Evolutionary conservation across 371 early-diverging fungal species (phyloP).

Genomic region (Mortierella sp.): DNA sequence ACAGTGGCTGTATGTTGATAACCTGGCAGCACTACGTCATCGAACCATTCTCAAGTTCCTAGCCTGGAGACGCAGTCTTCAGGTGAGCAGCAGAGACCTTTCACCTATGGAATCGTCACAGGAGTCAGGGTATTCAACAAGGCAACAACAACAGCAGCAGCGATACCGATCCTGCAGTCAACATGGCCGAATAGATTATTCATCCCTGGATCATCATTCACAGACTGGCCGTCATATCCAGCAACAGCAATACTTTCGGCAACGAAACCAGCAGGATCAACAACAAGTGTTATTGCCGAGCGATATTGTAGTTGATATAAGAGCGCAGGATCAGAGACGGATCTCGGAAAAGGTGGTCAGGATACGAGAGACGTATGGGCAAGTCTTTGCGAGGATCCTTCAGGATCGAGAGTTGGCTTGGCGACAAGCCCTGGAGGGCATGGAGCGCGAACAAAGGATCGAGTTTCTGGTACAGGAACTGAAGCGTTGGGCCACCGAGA

Average conservation of each 20-base stretch:
- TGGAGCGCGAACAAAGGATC: conserved; percentile 43
- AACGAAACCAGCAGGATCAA: too few species aligned
- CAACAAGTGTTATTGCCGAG: conserved; percentile 7
- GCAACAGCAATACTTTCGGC: too few species aligned
- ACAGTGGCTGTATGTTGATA: conserved; percentile 22
- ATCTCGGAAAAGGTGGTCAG: conserved; percentile 11
- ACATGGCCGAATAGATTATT: background rate
- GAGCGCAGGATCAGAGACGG: conserved; percentile 10
- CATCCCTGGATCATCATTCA: too few species aligned
- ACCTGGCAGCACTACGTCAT: conserved; percentile 34
- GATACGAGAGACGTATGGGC: conserved; percentile 24
- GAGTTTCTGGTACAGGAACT: conserved; percentile 43
- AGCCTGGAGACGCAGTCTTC: conserved; percentile 24
- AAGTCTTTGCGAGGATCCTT: conserved; percentile 31
- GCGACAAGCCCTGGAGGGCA: conserved; percentile 18
- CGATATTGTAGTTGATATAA: conserved; percentile 9
- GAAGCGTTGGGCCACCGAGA: conserved; percentile 27
- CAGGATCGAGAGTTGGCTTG: conserved; percentile 29
- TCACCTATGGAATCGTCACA: conserved; percentile 27
- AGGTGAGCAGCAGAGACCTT: background rate
- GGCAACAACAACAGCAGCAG: too few species aligned
- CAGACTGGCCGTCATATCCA: too few species aligned
- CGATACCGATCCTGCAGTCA: conserved; percentile 2
- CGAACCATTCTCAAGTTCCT: conserved; percentile 40
- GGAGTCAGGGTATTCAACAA: conserved; percentile 15